These are phyloP conservation scores for Sporothrix phasma DNA, from an alignment of 2,329 filamentous ascomycete species.

Conservation along the genomic window DNA sequence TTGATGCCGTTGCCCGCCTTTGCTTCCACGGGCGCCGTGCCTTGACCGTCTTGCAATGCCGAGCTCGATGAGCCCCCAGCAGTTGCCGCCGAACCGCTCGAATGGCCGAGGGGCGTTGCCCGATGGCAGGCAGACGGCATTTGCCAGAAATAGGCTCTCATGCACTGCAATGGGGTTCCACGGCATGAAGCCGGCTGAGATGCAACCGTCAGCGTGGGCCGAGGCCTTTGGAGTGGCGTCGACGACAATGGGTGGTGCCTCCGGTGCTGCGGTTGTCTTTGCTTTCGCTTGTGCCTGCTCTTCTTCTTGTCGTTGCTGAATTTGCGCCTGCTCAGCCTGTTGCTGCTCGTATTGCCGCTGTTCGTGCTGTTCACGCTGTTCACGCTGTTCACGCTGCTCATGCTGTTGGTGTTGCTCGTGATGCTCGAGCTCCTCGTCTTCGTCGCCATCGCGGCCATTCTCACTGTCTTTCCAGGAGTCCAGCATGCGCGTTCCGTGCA, in stretches of 20 bases:
- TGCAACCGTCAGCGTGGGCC: neutral
- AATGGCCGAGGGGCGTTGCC: neutral
- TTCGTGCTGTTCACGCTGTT: conserved; percentile 27
- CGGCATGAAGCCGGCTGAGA: neutral
- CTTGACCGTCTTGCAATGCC: neutral
- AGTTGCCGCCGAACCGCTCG: neutral
- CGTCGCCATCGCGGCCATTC: conserved; percentile 52
- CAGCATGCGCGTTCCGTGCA: conserved; percentile 94
- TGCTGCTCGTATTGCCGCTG: conserved; percentile 8
- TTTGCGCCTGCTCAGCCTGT: neutral
- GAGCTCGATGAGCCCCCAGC: neutral
- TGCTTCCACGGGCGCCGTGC: neutral
- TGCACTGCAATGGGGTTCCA: conserved; percentile 3
- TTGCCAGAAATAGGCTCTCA: conserved; percentile 1
- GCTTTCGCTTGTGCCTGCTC: conserved; percentile 10
- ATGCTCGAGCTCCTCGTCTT: conserved; percentile 37
- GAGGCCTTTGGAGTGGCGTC: neutral
- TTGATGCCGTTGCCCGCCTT: neutral
- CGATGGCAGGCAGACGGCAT: neutral
- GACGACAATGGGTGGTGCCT: neutral
- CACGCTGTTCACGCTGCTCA: conserved; percentile 21
- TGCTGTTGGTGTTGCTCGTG: conserved; percentile 23
- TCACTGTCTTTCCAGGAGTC: conserved; percentile 86
- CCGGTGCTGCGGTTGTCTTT: neutral
- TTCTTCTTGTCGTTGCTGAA: conserved; percentile 31